These are phyloP conservation scores for Populus hybrid DNA, from an alignment of 441 rosid species.

Conservation along the genomic window DNA sequence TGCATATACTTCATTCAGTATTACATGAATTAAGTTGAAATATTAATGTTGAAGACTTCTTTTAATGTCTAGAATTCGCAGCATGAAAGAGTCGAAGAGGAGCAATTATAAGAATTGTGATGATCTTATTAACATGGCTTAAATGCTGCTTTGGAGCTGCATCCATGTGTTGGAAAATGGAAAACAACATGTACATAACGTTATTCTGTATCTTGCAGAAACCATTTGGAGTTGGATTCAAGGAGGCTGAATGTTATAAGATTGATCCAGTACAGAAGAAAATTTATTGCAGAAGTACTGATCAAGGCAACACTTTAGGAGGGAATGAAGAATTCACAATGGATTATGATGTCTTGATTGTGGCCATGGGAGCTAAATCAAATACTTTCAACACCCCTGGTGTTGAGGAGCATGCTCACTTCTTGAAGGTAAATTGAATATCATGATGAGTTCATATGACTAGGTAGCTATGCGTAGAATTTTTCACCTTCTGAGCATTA, in stretches of 20 bases:
- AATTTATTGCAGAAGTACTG: conserved; percentile 58
- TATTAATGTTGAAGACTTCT: not conserved
- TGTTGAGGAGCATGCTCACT: conserved; percentile 76
- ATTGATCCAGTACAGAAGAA: conserved; percentile 72
- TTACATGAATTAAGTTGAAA: not conserved
- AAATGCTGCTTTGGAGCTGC: not conserved
- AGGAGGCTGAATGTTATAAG: conserved; percentile 83
- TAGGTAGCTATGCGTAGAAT: not conserved
- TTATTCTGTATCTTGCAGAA: conserved; percentile 36
- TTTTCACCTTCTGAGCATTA: not conserved
- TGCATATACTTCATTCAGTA: not conserved
- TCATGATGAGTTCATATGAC: not conserved
- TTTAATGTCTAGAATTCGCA: not conserved
- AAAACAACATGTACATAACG: too few species aligned
- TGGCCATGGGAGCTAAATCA: conserved; percentile 85
- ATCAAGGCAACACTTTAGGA: conserved; percentile 26
- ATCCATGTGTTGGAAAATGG: too few species aligned
- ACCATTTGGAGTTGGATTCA: conserved; percentile 46
- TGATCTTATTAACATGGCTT: not conserved
- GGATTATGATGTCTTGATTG: conserved; percentile 75
- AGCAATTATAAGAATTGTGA: not conserved
- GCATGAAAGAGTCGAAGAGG: not conserved
- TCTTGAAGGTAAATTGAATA: conserved; percentile 60
- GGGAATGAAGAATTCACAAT: conserved; percentile 61
- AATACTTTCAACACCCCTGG: conserved; percentile 95